Evolutionary conservation across 2,329 filamentous ascomycete species (phyloP).

Genomic region (Colletotrichum agaves): DNA sequence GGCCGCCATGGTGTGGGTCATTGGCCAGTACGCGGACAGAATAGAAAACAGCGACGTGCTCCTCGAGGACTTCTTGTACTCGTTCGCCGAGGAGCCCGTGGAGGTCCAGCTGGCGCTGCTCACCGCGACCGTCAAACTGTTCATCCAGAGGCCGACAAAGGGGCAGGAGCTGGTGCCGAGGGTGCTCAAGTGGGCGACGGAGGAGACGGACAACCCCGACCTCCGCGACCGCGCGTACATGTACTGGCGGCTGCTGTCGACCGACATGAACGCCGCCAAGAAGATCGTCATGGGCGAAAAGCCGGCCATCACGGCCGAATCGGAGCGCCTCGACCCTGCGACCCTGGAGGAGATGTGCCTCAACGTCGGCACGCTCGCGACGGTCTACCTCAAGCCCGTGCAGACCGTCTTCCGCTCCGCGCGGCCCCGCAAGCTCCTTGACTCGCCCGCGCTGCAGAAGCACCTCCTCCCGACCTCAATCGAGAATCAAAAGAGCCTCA

Average conservation of each 20-base stretch:
- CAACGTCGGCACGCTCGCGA: slow-evolving; percentile 94
- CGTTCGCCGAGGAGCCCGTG: slow-evolving; percentile 92
- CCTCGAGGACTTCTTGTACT: slow-evolving; percentile 93
- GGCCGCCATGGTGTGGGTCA: slow-evolving; percentile 99
- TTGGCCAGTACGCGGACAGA: slow-evolving; percentile 95
- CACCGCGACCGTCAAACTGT: slow-evolving; percentile 96
- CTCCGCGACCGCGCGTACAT: slow-evolving; percentile 96
- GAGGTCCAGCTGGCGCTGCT: slow-evolving; percentile 95
- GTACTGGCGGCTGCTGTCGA: slow-evolving; percentile 98
- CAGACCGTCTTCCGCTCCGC: slow-evolving; percentile 96
- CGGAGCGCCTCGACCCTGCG: slow-evolving; percentile 88
- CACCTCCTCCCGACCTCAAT: slow-evolving; percentile 68
- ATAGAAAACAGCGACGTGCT: slow-evolving; percentile 97
- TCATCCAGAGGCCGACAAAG: slow-evolving; percentile 96
- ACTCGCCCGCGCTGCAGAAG: slow-evolving; percentile 87
- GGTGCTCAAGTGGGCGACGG: slow-evolving; percentile 97
- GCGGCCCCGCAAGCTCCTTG: slow-evolving; percentile 79
- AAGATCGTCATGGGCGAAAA: slow-evolving; percentile 97
- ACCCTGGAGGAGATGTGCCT: slow-evolving; percentile 98
- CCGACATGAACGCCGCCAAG: slow-evolving; percentile 87
- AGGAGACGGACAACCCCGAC: slow-evolving; percentile 99
- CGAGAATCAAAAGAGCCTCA: slow-evolving; percentile 70
- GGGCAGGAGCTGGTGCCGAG: slow-evolving; percentile 93
- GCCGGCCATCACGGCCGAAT: slow-evolving; percentile 94
- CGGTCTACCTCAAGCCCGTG: slow-evolving; percentile 97